Evolutionary conservation across 202 grass and related monocot species (phyloP), one percentile per base, ranked within the genome.

Genomic region (Zoysia matrella): DNA sequence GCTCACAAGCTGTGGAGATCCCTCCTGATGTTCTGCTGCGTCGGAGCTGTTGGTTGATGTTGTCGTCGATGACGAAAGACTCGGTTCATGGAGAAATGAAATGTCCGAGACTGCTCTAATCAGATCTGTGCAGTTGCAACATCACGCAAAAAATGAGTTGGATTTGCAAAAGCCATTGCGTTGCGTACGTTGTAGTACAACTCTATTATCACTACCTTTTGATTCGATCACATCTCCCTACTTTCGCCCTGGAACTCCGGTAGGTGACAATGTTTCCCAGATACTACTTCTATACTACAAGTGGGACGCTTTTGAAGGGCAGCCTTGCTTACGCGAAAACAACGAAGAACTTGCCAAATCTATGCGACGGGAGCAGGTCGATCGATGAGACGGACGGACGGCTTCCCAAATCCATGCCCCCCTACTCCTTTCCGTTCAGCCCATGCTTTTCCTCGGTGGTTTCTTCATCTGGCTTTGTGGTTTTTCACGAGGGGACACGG

Each of bases 401-500:
- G 14, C 41, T 18, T 58, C 48, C 71, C 72, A 70, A 69, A 69
- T 83, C 79, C 18, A 61, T 14, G 40, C 4, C 53, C 36, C 13
- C 18, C 57, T 74, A 36, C 30, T 36, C 30, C 30, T 36, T 36
- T 36, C 30, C 30, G 30, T 56, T 68, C 7, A 0, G 60, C 4
- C 16, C 16, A 30, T 9, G 13, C 5, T 0, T 67, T 80, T 9
- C 69, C 44, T 82, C 5, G 42, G 12, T 45, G 56, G n/a, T 75
- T 83, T 78, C 73, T 67, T 44, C 14, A 66, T 83, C 78, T 60
- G 64, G 66, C 51, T 83, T 82, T 3, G 30, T 66, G 40, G 11
- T 44, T 14, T 72, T 87, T 57, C 18, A 56, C 18, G 56, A 70
- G 54, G 74, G 48, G 39, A 69, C 18, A 71, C 63, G 47, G 16